Conservation (phyloP, 371 early-diverging fungal species). For the Amoeboaphelidium occidentale region DNA sequence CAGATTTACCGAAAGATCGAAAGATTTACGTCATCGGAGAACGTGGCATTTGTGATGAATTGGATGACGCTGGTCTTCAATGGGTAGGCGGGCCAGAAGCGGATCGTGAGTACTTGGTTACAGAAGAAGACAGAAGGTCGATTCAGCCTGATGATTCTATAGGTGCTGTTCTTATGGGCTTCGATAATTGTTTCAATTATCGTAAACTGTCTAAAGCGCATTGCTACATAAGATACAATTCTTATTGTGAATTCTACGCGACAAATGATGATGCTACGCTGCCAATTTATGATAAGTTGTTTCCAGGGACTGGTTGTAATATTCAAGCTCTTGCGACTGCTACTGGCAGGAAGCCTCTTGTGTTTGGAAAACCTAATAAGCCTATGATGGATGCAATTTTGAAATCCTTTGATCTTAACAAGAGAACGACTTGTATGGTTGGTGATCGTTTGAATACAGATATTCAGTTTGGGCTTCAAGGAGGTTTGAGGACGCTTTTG, state of each 20-base stretch:
- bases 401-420: conserved; percentile 15
- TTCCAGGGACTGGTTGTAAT: conserved; percentile 68
- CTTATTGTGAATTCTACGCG: conserved; percentile 53
- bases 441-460: conserved; percentile 92
- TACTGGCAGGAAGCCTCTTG: conserved; percentile 35
- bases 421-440: conserved; percentile 64
- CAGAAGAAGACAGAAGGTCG: conserved; percentile 15
- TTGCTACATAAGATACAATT: conserved; percentile 41
- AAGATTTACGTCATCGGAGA: conserved; percentile 76
- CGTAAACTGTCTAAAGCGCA: conserved; percentile 68
- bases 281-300: conserved; percentile 43
- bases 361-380: conserved; percentile 78
- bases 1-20: conserved; percentile 52
- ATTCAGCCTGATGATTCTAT: conserved; percentile 27
- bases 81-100: conserved; percentile 18
- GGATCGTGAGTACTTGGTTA: conserved; percentile 12
- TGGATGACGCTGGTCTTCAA: conserved; percentile 41
- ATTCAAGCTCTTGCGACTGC: conserved; percentile 41
- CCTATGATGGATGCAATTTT: conserved; percentile 75
- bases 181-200: conserved; percentile 6
- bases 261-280: conserved; percentile 79
- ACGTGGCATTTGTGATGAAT: conserved; percentile 63
- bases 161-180: conserved; percentile 46
- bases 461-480: conserved; percentile 69
- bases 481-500: conserved; percentile 61